Conservation (phyloP, 441 rosid genomes). For the Adansonia grandidieri region DNA sequence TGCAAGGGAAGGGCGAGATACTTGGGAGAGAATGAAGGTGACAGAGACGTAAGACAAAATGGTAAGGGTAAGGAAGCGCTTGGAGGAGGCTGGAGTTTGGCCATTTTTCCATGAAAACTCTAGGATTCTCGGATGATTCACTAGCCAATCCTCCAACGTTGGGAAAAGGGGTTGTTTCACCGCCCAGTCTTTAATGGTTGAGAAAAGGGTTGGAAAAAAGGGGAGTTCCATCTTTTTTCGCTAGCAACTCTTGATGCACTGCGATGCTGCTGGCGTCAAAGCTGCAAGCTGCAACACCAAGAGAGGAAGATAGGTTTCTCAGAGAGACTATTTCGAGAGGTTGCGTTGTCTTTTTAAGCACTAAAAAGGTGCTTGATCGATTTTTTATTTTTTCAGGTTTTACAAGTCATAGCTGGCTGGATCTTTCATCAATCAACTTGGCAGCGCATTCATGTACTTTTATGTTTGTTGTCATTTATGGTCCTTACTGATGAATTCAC, state of each 20-base stretch:
- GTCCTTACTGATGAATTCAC: too few species aligned
- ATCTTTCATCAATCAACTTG: not conserved
- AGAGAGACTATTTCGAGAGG: not conserved
- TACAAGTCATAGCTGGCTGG: not conserved
- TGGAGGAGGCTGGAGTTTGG: slow-evolving; percentile 67
- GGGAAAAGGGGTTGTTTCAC: slow-evolving; percentile 34
- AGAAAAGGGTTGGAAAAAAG: not conserved
- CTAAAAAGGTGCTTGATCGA: not conserved
- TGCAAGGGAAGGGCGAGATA: slow-evolving; percentile 30
- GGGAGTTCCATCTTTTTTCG: slow-evolving; percentile 5
- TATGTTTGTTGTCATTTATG: too few species aligned
- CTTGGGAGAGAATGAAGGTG: slow-evolving; percentile 36
- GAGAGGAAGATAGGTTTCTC: not conserved
- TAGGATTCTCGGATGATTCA: slow-evolving; percentile 58
- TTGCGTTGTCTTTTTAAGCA: not conserved
- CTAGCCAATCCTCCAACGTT: slow-evolving; percentile 54
- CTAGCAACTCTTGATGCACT: too few species aligned
- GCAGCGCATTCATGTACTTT: too few species aligned
- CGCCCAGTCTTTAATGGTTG: not conserved
- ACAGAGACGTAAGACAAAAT: slow-evolving; percentile 40
- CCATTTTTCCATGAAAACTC: slow-evolving; percentile 62
- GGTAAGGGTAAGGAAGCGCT: slow-evolving; percentile 45
- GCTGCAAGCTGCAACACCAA: not conserved
- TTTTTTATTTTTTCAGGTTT: not conserved
- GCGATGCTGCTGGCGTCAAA: not conserved